Evolutionary conservation across 1,284 basidiomycete species (phyloP), one percentile per base, ranked within the genome.

Genomic region (Rhizoctonia solani): DNA sequence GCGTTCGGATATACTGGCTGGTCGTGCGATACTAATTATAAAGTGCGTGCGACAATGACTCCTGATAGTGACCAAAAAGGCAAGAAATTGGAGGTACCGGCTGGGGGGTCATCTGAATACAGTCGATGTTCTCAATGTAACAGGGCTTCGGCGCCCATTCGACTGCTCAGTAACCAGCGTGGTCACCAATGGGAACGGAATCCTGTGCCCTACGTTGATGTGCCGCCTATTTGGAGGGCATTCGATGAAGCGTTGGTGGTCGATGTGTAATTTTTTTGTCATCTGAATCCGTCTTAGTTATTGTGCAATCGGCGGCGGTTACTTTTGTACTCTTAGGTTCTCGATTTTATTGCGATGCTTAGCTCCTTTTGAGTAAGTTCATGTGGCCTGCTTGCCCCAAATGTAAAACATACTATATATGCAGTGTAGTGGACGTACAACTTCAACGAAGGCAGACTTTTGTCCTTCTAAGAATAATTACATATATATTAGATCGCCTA

Each of bases 1-100:
- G 76, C 75, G 29, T 80, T 77, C 68, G 79, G 79, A 5, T 79
- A 80, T 66, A 80, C 79, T 5, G 78, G 79, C 54, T 78, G 75
- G 75, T 73, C 71, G 32, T 80, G 78, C 68, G 78, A 80, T 70
- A 77, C 79, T 63, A 42, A 61, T 30, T 50, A 61, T 32, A 46
- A 61, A 23, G 44, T 27, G 8, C 34, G 42, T 32, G 41, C 8
- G 32, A 34, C 39, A 8, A 9, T 13, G 5, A 41, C n/a, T 30
- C 19, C 25, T 9, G 27, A 41, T 4, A 19, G 32, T 25, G 14
- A 37, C 3, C 16, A 19, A 55, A 55, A 55, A 39, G 37, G 37
- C 6, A 32, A 55, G 19, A 55, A 6, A 21, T 6, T 11, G 6
- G 44, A 19, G 8, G 44, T 6, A 19, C 44, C 44, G 5, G 8